Base-by-base conservation (phyloP, 2,329 filamentous ascomycete species). In the Waltergamsia citrina region DNA sequence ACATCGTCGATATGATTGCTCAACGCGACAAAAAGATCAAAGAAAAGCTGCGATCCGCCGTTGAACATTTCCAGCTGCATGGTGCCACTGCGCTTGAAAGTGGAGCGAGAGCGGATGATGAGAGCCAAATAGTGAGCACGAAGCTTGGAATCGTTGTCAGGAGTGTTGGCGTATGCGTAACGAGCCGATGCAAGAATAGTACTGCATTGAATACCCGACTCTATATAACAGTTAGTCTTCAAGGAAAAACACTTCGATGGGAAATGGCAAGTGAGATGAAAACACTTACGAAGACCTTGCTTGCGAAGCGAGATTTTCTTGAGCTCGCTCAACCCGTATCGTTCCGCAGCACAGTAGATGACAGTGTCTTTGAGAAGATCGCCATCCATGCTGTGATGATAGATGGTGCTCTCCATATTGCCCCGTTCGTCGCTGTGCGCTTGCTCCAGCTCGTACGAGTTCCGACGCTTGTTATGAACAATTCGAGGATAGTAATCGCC, bases 21-120 rank as follows among this genome's bases (percentile, higher is more conserved):
- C 60, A 94, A 76, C 14, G 88, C 86, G 33, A 94, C 88, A 54
- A 94, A 95, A 29, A 94, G 67, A 53, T 94, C 88, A 53, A 94
- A 95, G 65, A 94, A 94, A 38, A 94, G 67, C 50, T 83, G 73
- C 1, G 68, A 83, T 35, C 85, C 85, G 19, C 88, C 88, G 41
- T 77, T 75, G 56, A 83, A 83, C 87, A 95, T 94, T 63, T 94
- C 87, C 45, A 85, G 75, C 61, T 94, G 88, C 87, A 94, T 94
- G 4, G 87, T 94, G 35, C 87, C 86, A 58, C 86, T 94, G 36
- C 85, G 73, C 69, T 94, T 94, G 62, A 95, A 94, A 3, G 85
- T 94, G 51, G 75, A 74, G 44, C 88, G 76, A 47, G 81, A 85
- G 43, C 87, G 79, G 53, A 94, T 93, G 59, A 94, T 94, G 51